These are phyloP conservation scores for Xylariales sp. DNA, from an alignment of 2,329 filamentous ascomycete genomes.

Conservation along the genomic window DNA sequence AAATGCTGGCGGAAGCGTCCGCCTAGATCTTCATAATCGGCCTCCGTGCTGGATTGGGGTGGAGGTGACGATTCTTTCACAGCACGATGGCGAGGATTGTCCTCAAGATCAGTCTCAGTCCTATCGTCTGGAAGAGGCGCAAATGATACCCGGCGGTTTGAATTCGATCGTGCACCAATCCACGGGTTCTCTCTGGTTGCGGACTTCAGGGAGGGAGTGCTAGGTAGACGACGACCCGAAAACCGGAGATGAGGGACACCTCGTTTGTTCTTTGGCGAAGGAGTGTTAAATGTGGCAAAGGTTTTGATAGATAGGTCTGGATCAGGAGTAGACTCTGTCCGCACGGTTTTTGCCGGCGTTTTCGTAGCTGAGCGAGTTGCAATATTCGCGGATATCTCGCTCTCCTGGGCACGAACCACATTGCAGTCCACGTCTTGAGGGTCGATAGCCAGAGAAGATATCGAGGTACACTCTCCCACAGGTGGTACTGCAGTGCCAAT, in stretches of 20 bases:
- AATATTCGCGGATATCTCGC: too few species aligned
- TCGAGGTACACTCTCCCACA: too few species aligned
- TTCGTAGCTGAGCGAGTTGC: neutral
- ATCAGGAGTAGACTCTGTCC: slow-evolving; percentile 35
- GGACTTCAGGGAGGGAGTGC: slow-evolving; percentile 15
- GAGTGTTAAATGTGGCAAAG: slow-evolving; percentile 48
- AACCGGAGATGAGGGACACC: slow-evolving; percentile 7
- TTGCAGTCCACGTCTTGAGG: too few species aligned
- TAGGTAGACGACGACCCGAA: slow-evolving; percentile 10
- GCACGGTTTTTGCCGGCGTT: neutral
- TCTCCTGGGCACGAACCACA: too few species aligned
- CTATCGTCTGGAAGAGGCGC: slow-evolving; percentile 21
- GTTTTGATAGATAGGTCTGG: slow-evolving; percentile 45
- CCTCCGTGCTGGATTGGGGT: slow-evolving; percentile 28
- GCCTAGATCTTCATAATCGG: slow-evolving; percentile 25
- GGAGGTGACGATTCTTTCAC: slow-evolving; percentile 37
- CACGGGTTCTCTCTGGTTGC: slow-evolving; percentile 11
- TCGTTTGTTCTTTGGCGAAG: slow-evolving; percentile 36
- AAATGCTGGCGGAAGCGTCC: slow-evolving; percentile 45
- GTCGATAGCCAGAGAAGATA: too few species aligned
- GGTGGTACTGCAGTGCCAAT: too few species aligned
- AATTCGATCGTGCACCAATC: slow-evolving; percentile 9
- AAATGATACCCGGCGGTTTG: slow-evolving; percentile 29
- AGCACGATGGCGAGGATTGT: slow-evolving; percentile 8
- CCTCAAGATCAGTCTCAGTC: slow-evolving; percentile 15